Percentiles rank a stretch among this genome's conserved stretches.
Conservation (phyloP, 129 eudicot genomes). For the Flaveria robusta region DNA sequence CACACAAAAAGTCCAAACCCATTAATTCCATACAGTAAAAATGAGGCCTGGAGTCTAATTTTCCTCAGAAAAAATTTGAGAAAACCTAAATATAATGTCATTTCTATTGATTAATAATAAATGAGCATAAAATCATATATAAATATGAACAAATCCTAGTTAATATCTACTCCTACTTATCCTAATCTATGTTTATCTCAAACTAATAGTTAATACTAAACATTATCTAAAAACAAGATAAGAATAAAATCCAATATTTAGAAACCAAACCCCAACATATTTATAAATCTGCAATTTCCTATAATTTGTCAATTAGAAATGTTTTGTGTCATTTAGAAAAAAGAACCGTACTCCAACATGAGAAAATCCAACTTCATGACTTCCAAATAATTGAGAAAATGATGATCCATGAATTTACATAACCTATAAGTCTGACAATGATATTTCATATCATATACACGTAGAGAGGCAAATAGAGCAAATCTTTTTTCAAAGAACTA, state of each 20-base stretch:
- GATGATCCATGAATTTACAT: constrained; percentile 7
- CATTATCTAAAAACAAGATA: not conserved
- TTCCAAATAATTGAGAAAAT: not conserved
- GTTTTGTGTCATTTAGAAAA: not conserved
- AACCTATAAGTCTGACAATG: constrained; percentile 11
- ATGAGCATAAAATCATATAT: not conserved
- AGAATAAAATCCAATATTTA: not conserved
- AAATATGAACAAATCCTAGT: not conserved
- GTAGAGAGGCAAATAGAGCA: not conserved
- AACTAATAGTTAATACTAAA: not conserved
- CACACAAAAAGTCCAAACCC: constrained; percentile 10
- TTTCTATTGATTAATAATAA: not conserved
- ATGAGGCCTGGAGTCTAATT: not conserved
- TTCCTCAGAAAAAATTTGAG: not conserved
- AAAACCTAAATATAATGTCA: not conserved
- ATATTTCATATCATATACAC: not conserved
- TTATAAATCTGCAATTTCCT: not conserved
- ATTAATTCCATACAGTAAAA: not conserved
- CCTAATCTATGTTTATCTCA: not conserved
- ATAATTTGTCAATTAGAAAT: constrained; percentile 1
- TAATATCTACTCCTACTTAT: not conserved
- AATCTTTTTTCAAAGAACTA: not conserved
- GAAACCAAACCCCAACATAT: not conserved
- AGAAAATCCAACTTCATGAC: constrained; percentile 1
- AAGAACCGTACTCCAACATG: not conserved